A percentile compares a stretch with the other conserved stretches of the same genome.
phyloP scores from a whole-genome alignment of 2,329 filamentous ascomycete species.

The Tympanopsis confertula region DNA sequence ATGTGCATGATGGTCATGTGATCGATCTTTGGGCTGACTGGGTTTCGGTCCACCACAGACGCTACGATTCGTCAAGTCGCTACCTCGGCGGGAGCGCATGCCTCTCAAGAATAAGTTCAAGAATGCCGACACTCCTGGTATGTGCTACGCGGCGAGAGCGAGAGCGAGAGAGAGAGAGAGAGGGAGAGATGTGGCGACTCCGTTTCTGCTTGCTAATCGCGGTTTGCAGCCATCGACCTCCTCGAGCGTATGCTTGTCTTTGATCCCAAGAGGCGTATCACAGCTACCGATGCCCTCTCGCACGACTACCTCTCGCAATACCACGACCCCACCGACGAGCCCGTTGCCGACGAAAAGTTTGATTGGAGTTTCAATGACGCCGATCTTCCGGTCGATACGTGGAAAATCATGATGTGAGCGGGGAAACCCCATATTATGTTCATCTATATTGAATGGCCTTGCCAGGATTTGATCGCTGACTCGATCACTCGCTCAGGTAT shows the following conservation, averaged over 20 bases:
- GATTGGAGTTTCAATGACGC: constrained; percentile 99
- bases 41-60: constrained; percentile 43
- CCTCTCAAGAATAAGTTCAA: constrained; percentile 78
- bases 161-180: no score
- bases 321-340: constrained; percentile 94
- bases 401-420: constrained; percentile 99
- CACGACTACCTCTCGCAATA: constrained; percentile 94
- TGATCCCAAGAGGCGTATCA: constrained; percentile 90
- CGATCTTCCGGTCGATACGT: constrained; percentile 94
- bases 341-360: constrained; percentile 90
- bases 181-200: constrained; percentile 5
- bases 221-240: constrained; percentile 68
- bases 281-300: constrained; percentile 71
- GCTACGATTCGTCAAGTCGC: constrained; percentile 88
- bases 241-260: constrained; percentile 97
- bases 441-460: background rate
- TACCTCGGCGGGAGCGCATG: constrained; percentile 87
- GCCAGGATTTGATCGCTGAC: constrained; percentile 1
- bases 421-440: background rate
- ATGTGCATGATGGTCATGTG: constrained; percentile 19
- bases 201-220: constrained; percentile 12
- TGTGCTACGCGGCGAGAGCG: constrained; percentile 11
- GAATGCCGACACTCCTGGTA: constrained; percentile 80
- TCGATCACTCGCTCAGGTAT: constrained; percentile 53
- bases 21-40: background rate